Percentiles rank a stretch among this genome's conserved stretches.
These are phyloP conservation scores for Pyrenochaeta sp. DNA, from an alignment of 2,329 filamentous ascomycete genomes.

Conservation along the genomic window DNA sequence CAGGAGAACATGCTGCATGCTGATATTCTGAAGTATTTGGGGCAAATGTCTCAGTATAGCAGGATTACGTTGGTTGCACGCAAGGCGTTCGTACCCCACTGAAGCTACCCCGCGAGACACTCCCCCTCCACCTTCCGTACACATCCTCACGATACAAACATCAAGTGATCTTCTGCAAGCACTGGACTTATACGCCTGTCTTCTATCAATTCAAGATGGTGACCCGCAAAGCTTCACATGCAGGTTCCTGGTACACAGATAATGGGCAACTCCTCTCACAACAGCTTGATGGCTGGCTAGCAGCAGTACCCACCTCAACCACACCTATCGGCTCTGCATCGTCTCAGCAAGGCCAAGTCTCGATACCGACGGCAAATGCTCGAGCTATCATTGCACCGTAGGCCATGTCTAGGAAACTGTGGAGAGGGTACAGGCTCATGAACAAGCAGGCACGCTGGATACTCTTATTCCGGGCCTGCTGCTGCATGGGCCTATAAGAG, in stretches of 20 bases:
- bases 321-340: constrained; percentile 64
- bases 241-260: constrained; percentile 85
- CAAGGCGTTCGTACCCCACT: constrained; percentile 19
- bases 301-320: constrained; percentile 71
- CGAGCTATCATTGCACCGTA: constrained; percentile 93
- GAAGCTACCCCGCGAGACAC: constrained; percentile 14
- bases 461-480: constrained; percentile 87
- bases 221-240: constrained; percentile 73
- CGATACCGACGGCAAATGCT: constrained; percentile 75
- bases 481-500: constrained; percentile 95
- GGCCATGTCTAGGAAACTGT: constrained; percentile 48
- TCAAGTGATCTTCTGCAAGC: background rate
- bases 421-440: constrained; percentile 34
- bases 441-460: constrained; percentile 82
- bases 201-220: constrained; percentile 35
- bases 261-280: constrained; percentile 66
- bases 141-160: background rate
- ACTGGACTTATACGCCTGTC: background rate
- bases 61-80: too few species aligned
- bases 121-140: background rate
- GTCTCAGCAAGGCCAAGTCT: constrained; percentile 46
- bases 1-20: too few species aligned
- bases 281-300: constrained; percentile 80
- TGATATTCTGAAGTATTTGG: too few species aligned
- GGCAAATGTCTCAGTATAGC: too few species aligned